Evolutionary conservation across 164 flowering plant species (phyloP).

Genomic region (Magnolia kwangsiensis): DNA sequence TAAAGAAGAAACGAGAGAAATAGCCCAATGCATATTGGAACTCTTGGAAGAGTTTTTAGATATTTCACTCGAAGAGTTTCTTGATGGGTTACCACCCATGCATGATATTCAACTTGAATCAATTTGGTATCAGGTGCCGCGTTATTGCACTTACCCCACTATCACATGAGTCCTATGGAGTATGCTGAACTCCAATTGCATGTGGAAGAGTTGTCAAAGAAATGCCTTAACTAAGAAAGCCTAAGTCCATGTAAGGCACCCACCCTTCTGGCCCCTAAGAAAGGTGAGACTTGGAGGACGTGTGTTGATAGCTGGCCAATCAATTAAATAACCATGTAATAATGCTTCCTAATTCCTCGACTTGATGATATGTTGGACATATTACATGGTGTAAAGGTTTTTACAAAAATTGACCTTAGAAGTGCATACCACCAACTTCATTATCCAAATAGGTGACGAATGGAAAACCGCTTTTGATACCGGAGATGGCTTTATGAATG

Average conservation of each 20-base stretch:
- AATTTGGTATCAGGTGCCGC: not conserved
- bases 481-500: slow-evolving; percentile 6
- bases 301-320: slow-evolving; percentile 6
- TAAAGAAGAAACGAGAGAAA: not conserved
- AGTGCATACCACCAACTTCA: slow-evolving; percentile 5
- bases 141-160: not conserved
- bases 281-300: slow-evolving; percentile 6
- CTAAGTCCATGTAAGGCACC: not conserved
- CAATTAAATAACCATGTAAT: not conserved
- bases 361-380: slow-evolving; percentile 8
- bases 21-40: not conserved
- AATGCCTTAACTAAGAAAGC: not conserved
- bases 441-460: not conserved
- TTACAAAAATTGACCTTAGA: not conserved
- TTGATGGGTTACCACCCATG: slow-evolving; percentile 7
- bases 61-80: not conserved
- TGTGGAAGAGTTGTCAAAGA: not conserved
- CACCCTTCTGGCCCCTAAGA: not conserved
- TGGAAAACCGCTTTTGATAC: slow-evolving; percentile 11
- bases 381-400: not conserved
- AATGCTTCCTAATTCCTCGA: not conserved
- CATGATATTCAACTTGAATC: slow-evolving; percentile 3
- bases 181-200: slow-evolving; percentile 5
- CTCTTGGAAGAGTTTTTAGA: not conserved
- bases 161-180: slow-evolving; percentile 3